Evolutionary conservation across 306 rosid genomes (phyloP).

Genomic region (Trichosanthes cucumerina): DNA sequence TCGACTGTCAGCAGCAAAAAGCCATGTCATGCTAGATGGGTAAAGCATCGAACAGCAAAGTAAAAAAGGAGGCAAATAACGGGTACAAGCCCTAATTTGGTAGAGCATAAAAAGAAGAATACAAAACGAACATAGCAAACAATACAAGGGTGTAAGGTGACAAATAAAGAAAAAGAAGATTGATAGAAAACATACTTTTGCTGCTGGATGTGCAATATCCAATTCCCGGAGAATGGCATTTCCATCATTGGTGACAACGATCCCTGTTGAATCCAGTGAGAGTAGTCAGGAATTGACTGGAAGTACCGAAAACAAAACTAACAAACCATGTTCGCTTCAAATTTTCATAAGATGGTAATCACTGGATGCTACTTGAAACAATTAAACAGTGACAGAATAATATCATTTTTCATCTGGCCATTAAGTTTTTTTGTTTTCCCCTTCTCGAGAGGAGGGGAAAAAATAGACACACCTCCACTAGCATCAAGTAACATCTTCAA

Average conservation of each 20-base stretch:
- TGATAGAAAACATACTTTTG: conserved; percentile 50
- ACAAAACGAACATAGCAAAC: neutral
- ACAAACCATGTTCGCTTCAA: neutral
- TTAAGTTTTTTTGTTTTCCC: neutral
- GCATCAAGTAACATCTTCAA: conserved; percentile 88
- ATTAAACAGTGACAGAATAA: neutral
- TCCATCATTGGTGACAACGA: conserved; percentile 96
- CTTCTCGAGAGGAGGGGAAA: neutral
- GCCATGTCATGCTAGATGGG: conserved; percentile 5
- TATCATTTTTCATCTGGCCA: neutral
- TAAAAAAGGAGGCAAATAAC: neutral
- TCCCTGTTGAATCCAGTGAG: conserved; percentile 37
- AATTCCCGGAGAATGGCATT: conserved; percentile 91
- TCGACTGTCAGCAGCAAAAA: conserved; percentile 41
- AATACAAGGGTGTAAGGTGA: neutral
- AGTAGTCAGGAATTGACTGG: neutral
- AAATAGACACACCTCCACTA: conserved; percentile 41
- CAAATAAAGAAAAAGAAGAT: neutral
- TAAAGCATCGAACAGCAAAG: conserved; percentile 1
- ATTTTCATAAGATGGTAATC: neutral
- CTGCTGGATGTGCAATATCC: conserved; percentile 97
- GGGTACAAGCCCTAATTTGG: neutral
- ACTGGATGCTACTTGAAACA: neutral
- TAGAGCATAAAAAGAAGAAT: neutral
- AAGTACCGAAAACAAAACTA: neutral